phyloP scores from a whole-genome alignment of 768 basidiomycete genomes.

The Clitopilus passeckerianus region DNA sequence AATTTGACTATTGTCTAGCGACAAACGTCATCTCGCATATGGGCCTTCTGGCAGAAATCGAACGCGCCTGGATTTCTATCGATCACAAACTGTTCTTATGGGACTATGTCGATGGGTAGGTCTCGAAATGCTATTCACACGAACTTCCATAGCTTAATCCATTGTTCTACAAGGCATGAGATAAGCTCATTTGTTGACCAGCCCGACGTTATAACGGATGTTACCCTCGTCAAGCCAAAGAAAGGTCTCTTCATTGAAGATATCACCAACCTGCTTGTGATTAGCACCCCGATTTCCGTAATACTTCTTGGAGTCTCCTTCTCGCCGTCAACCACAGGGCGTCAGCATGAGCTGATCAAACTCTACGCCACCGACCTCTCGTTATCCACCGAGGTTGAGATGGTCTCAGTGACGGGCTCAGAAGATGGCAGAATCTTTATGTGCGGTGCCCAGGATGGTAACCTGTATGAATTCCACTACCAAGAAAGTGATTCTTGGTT shows the following conservation, averaged over 20 bases:
- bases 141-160: background rate
- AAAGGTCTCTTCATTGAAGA: slow-evolving; percentile 88
- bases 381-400: slow-evolving; percentile 74
- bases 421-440: slow-evolving; percentile 87
- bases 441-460: slow-evolving; percentile 80
- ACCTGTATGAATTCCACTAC: slow-evolving; percentile 90
- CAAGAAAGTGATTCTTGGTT: slow-evolving; percentile 92
- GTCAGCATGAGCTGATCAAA: slow-evolving; percentile 66
- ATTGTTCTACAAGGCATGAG: slow-evolving; percentile 55
- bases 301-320: slow-evolving; percentile 81
- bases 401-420: slow-evolving; percentile 80
- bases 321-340: slow-evolving; percentile 33
- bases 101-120: slow-evolving; percentile 94
- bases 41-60: slow-evolving; percentile 90
- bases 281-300: slow-evolving; percentile 82
- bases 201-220: slow-evolving; percentile 83
- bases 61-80: slow-evolving; percentile 92
- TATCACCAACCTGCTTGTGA: slow-evolving; percentile 82
- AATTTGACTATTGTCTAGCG: slow-evolving; percentile 30
- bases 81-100: slow-evolving; percentile 93
- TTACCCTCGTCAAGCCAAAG: slow-evolving; percentile 84
- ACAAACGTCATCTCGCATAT: slow-evolving; percentile 73
- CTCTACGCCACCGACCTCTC: slow-evolving; percentile 89
- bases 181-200: slow-evolving; percentile 91
- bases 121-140: slow-evolving; percentile 6